Evolutionary conservation across 1,284 basidiomycete species (phyloP), one percentile per base, ranked within the genome.

Genomic region (Rhodotorula sp.): DNA sequence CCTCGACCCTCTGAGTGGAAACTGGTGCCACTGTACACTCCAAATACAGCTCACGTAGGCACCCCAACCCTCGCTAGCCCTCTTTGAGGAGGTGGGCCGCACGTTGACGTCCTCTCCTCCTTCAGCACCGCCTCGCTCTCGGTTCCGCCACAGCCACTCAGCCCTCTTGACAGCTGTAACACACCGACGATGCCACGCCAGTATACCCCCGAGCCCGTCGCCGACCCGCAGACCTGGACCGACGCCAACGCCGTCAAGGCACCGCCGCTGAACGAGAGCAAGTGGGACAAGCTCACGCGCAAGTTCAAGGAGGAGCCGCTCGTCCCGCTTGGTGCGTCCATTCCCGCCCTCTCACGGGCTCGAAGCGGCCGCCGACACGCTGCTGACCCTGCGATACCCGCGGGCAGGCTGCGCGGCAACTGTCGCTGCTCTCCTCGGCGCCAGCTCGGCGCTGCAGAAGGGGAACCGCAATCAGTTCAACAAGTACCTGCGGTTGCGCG

Each of bases 291-390:
- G 62, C 72, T 75, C 59, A 48, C 54, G 13, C 55, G 61, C n/a
- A 79, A 79, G 69, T 74, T 74, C 68, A 77, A 76, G 65, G 78
- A 79, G 68, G 78, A 79, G 61, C 78, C 78, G 2, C 64, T 79
- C 48, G 78, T 79, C 14, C 78, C 78, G 13, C 56, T 78, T 60
- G 78, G 78, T 75, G 25, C 60, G 74, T 49, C 13, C 41, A 19
- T 0, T 16, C 27, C 55, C 19, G 34, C 50, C 1, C 53, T 49
- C 17, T 27, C 41, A 2, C 41, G 13, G 17, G 21, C 21, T 19
- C 42, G 41, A 9, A 3, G n/a, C n/a, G 3, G n/a, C 23, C 25
- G n/a, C 34, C 34, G 27, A 25, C 48, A 14, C 9, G 23, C 3
- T 21, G 55, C 62, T 65, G 41, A 63, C 57, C 45, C 53, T 34